Conservation (phyloP, 352 stramenopile species). For the Pythium graminicola region DNA sequence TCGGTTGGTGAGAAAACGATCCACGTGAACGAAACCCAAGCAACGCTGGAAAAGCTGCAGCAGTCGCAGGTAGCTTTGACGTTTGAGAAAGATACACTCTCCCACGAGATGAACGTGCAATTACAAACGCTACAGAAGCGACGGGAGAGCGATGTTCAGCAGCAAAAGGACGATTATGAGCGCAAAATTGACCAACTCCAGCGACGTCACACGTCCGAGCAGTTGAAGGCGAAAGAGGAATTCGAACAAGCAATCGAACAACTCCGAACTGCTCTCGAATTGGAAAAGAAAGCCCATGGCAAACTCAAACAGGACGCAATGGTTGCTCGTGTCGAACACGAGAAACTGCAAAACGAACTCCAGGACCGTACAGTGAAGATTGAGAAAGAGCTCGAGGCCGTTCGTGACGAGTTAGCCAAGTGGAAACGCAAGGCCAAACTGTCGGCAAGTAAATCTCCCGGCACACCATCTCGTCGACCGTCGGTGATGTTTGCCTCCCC, state of each 20-base stretch:
- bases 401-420: conserved; percentile 47
- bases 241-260: conserved; percentile 30
- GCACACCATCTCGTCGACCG: conserved; percentile 34
- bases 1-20: conserved; percentile 21
- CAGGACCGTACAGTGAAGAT: conserved; percentile 53
- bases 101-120: conserved; percentile 53
- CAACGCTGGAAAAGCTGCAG: conserved; percentile 30
- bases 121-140: conserved; percentile 43
- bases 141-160: conserved; percentile 45
- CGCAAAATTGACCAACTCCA: conserved; percentile 53
- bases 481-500: conserved; percentile 37
- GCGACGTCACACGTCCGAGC: conserved; percentile 35
- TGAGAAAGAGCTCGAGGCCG: conserved; percentile 54
- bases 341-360: conserved; percentile 38
- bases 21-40: conserved; percentile 25
- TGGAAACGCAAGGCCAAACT: conserved; percentile 75
- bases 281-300: conserved; percentile 17
- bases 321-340: conserved; percentile 16
- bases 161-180: conserved; percentile 44
- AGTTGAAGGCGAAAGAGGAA: conserved; percentile 51
- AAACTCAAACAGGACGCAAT: conserved; percentile 28
- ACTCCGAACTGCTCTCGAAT: conserved; percentile 14
- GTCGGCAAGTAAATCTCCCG: conserved; percentile 27
- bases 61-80: conserved; percentile 46
- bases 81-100: conserved; percentile 65